Evolutionary conservation across 768 basidiomycete genomes (phyloP).

Genomic region (Suillus lakei): DNA sequence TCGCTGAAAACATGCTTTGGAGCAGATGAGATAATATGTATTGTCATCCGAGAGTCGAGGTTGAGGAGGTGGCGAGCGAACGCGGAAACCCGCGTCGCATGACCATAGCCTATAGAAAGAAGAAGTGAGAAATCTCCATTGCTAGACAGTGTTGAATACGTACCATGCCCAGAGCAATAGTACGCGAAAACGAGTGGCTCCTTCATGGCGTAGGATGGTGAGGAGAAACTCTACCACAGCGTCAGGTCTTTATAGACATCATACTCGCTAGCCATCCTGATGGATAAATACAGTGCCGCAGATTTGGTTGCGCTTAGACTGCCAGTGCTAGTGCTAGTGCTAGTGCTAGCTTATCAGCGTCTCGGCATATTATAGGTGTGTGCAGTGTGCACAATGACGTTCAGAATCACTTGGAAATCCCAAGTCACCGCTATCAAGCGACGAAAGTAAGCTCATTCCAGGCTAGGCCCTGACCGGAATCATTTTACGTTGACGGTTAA

Average conservation of each 20-base stretch:
- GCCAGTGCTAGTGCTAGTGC: neutral
- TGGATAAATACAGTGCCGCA: neutral
- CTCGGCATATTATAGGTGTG: neutral
- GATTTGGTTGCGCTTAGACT: neutral
- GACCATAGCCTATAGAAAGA: slow-evolving; percentile 67
- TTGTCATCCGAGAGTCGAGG: slow-evolving; percentile 46
- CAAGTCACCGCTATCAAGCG: neutral
- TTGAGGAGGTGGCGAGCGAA: slow-evolving; percentile 64
- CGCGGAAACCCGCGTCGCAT: slow-evolving; percentile 82
- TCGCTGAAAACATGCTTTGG: slow-evolving; percentile 73
- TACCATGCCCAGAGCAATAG: slow-evolving; percentile 80
- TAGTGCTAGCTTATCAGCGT: neutral
- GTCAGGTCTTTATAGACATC: neutral
- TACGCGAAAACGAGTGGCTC: slow-evolving; percentile 54
- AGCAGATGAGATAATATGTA: slow-evolving; percentile 77
- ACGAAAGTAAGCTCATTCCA: neutral
- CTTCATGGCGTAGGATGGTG: neutral
- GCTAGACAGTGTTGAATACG: slow-evolving; percentile 21
- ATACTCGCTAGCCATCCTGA: neutral
- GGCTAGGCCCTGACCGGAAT: neutral
- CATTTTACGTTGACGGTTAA: neutral
- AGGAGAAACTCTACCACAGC: neutral
- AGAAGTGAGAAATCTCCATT: slow-evolving; percentile 5
- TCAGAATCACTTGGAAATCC: neutral
- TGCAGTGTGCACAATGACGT: neutral